These are phyloP conservation scores for Diplodia corticola DNA, from an alignment of 2,329 filamentous ascomycete genomes.

Conservation along the genomic window DNA sequence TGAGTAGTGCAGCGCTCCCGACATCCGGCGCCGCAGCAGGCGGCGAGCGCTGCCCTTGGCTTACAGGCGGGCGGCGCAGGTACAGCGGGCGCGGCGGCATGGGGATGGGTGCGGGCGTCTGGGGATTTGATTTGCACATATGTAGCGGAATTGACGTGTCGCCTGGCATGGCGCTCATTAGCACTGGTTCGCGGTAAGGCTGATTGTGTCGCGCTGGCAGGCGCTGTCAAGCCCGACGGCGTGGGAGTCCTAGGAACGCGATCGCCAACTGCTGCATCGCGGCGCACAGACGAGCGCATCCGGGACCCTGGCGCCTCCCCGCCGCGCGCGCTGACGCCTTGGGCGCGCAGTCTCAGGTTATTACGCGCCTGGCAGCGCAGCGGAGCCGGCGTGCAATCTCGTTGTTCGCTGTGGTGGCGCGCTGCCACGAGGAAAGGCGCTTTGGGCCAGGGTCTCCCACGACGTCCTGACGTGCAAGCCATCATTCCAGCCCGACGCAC, in stretches of 20 bases:
- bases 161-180: background rate
- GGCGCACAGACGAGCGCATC: constrained; percentile 19
- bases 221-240: constrained; percentile 6
- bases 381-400: constrained; percentile 14
- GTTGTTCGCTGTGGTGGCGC: constrained; percentile 17
- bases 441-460: constrained; percentile 18
- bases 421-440: constrained; percentile 9
- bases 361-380: constrained; percentile 14
- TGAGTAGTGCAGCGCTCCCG: constrained; percentile 8
- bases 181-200: constrained; percentile 5
- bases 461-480: constrained; percentile 14
- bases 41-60: constrained; percentile 14
- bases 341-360: constrained; percentile 16
- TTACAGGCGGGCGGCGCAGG: constrained; percentile 13
- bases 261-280: constrained; percentile 9
- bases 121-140: constrained; percentile 1
- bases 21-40: background rate
- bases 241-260: background rate
- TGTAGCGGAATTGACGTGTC: constrained; percentile 8
- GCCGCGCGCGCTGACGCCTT: constrained; percentile 17
- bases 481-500: constrained; percentile 19
- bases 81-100: background rate
- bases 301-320: constrained; percentile 18
- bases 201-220: background rate
- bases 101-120: background rate